Percentiles rank a stretch among this genome's conserved stretches.
These are phyloP conservation scores for Rhododendron kiyosumense DNA, from an alignment of 148 eudicot species.

Conservation along the genomic window DNA sequence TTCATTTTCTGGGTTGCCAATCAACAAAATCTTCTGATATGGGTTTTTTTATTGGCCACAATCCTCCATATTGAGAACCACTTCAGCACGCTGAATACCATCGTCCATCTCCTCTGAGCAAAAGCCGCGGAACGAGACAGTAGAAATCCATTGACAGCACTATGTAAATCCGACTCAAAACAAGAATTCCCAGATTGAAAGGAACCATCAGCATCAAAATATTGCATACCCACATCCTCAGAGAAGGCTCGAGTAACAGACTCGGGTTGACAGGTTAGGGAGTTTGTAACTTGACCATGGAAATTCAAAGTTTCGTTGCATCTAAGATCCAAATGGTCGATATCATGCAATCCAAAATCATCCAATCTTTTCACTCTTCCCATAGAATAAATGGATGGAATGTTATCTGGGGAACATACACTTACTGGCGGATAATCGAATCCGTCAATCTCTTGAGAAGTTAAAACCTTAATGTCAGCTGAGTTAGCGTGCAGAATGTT, in stretches of 20 bases:
- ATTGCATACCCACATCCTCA: conserved; percentile 36
- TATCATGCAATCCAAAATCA: conserved; percentile 38
- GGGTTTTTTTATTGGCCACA: conserved; percentile 28
- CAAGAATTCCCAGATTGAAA: conserved; percentile 29
- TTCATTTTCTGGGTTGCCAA: neutral
- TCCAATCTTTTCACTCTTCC: conserved; percentile 50
- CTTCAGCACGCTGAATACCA: conserved; percentile 39
- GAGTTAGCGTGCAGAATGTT: conserved; percentile 20
- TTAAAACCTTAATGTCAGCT: conserved; percentile 25
- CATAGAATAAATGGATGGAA: conserved; percentile 57
- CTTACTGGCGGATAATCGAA: conserved; percentile 32
- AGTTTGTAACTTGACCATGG: conserved; percentile 26
- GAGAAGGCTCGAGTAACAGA: conserved; percentile 38
- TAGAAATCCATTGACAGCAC: conserved; percentile 28
- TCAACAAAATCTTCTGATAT: conserved; percentile 3
- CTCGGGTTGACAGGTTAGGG: conserved; percentile 40
- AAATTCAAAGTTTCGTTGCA: conserved; percentile 38
- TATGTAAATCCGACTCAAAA: conserved; percentile 39
- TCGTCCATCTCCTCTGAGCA: conserved; percentile 62
- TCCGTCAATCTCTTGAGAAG: conserved; percentile 26
- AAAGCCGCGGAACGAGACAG: conserved; percentile 25
- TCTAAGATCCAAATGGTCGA: conserved; percentile 42
- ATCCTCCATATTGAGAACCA: conserved; percentile 47
- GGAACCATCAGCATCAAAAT: conserved; percentile 44
- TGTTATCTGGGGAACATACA: conserved; percentile 44